Evolutionary conservation across 2,329 filamentous ascomycete genomes (phyloP).

Genomic region (Aureobasidium sp.): DNA sequence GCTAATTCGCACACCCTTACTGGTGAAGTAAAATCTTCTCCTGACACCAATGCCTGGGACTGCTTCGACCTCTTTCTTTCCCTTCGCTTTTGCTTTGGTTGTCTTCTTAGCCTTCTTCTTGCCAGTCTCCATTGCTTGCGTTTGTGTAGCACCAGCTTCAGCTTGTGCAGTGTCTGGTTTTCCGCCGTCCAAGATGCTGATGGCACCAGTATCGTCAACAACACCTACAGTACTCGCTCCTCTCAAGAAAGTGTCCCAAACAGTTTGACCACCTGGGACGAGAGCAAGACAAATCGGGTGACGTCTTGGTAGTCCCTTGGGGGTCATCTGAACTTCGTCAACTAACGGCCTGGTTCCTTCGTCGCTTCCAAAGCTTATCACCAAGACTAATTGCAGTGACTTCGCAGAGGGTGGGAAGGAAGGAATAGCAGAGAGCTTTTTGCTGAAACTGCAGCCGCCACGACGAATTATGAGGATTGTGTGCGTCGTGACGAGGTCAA

Average conservation of each 20-base stretch:
- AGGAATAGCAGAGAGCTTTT: constrained; percentile 82
- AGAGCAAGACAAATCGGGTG: constrained; percentile 78
- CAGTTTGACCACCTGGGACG: constrained; percentile 63
- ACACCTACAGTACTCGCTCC: constrained; percentile 38
- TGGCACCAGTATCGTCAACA: constrained; percentile 19
- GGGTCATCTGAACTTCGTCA: constrained; percentile 65
- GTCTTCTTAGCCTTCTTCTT: constrained; percentile 22
- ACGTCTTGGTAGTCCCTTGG: constrained; percentile 59
- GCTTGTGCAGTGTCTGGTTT: background rate
- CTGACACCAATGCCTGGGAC: constrained; percentile 61
- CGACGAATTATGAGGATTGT: constrained; percentile 77
- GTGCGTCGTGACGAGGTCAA: constrained; percentile 48
- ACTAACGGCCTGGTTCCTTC: constrained; percentile 61
- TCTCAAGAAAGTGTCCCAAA: constrained; percentile 55
- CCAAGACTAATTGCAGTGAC: constrained; percentile 71
- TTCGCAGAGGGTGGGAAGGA: constrained; percentile 51
- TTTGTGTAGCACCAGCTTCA: background rate
- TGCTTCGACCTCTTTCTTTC: constrained; percentile 32
- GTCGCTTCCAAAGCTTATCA: constrained; percentile 56
- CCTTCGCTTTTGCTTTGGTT: constrained; percentile 55
- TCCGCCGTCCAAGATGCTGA: background rate
- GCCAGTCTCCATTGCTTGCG: constrained; percentile 14
- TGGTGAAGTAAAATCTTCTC: constrained; percentile 72
- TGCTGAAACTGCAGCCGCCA: constrained; percentile 75
- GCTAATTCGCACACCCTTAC: constrained; percentile 68